Base-by-base conservation (phyloP, 1,284 basidiomycete genomes). In the Cutaneotrichosporon spelunceum region DNA sequence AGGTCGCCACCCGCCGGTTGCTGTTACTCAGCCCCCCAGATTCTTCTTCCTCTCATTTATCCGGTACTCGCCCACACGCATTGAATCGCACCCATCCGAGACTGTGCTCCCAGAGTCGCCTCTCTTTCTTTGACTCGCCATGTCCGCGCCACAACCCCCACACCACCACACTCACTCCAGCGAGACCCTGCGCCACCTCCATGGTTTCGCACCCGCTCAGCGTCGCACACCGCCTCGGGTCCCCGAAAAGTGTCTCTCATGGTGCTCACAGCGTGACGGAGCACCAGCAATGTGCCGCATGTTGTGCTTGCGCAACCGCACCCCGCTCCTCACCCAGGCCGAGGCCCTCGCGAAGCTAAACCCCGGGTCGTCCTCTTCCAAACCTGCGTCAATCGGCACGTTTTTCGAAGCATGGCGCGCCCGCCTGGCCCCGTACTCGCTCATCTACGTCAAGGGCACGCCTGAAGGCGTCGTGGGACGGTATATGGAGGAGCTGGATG, bases 401-500 rank as follows among this genome's bases (percentile, higher is more conserved):
- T 69, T 72, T 4, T 73, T 78, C 50, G 68, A 70, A 24, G 62
- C 68, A 2, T 56, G 74, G 19, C 59, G 62, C 10, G 53, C 55
- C 42, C 49, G 54, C 6, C 60, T 72, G 10, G 64, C 66, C 16
- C 76, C 74, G 10, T 76, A 73, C 50, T 72, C 72, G 1, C 59
- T 78, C 65, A 64, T 78, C 39, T 74, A 72, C 39, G 66, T 76
- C 36, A 66, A 68, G 44, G 76, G 76, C 4, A 70, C 70, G 21
- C 67, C 70, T 0, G 74, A 76, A 50, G 76, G 76, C 14, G 71
- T 76, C 3, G 70, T 75, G 9, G 76, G 76, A 6, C 55, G 76
- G 24, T 78, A 78, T 64, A 74, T 75, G 73, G 76, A 78, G 60
- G 76, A 78, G 54, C 59, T 78, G 60, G 75, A 75, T 50, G 66